Base-by-base conservation (phyloP, 306 rosid species). In the Phaseolus lunatus region DNA sequence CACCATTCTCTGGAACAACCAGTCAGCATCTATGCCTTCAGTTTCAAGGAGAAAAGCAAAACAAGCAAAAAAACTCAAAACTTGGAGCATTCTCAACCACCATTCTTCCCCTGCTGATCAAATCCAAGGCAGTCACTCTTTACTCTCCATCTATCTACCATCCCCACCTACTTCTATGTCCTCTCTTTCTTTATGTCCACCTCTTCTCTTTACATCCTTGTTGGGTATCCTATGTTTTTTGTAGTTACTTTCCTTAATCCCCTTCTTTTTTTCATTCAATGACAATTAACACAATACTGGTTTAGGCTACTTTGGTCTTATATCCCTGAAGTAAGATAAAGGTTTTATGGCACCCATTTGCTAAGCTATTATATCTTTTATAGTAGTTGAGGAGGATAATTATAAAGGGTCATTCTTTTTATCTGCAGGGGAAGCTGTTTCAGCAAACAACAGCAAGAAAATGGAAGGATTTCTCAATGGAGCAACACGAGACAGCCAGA, bases 391-490 rank as follows among this genome's bases (percentile, higher is more conserved):
- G 70, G 80, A 66, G 81, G 23, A 59, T 77, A 73, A n/a, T 47
- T 9, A 3, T 29, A 0, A 31, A 39, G 58, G 54, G 12, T 23
- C 27, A 47, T 41, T n/a, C 15, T 73, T 39, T 67, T 39, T 49
- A 22, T 22, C 71, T 54, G 62, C 66, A 22, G 79, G 45, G 41
- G 7, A 5, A 2, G 47, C 70, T 56, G 41, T 59, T 64, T 70
- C 68, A 44, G 74, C 83, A 67, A 45, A 41, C 53, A 48, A 47
- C 27, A 52, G 14, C 43, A 8, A 75, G 78, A 87, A 89, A 79
- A 89, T 90, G 94, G 96, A 82, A 44, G 89, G 56, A 50, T 67
- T 85, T 35, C 63, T 81, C 20, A 76, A 87, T 70, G 89, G 80
- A 31, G 59, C 57, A 41, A 49, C 82, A 20, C 84, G 70, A 26